Evolutionary conservation across 352 stramenopile species (phyloP).

Genomic region (Phytophthora macrochlamydospora): DNA sequence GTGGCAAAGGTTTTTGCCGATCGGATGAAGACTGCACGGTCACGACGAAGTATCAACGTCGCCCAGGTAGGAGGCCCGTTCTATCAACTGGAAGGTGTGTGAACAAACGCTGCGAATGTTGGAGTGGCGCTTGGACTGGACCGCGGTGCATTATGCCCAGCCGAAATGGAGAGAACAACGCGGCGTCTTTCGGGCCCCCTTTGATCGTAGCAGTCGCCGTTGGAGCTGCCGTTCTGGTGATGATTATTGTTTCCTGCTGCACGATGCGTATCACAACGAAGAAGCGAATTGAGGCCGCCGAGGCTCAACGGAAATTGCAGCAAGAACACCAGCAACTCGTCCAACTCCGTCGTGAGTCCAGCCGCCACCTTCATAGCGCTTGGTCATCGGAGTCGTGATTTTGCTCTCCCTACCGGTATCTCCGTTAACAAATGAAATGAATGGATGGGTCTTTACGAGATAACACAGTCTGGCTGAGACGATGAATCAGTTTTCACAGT

Average conservation of each 20-base stretch:
- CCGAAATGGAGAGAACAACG: conserved; percentile 5
- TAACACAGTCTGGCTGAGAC: conserved; percentile 7
- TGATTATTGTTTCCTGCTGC: conserved; percentile 23
- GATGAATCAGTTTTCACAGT: conserved; percentile 1
- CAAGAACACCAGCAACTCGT: conserved; percentile 35
- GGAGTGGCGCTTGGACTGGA: conserved; percentile 41
- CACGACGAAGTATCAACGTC: conserved; percentile 12
- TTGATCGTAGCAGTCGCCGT: conserved; percentile 22
- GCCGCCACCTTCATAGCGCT: conserved; percentile 25
- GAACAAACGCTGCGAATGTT: conserved; percentile 49
- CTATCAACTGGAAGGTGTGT: conserved; percentile 43
- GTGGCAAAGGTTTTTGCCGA: conserved; percentile 63
- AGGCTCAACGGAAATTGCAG: conserved; percentile 25
- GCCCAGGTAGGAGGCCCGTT: conserved; percentile 1
- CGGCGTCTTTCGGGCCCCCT: conserved; percentile 30
- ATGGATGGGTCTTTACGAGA: conserved; percentile 5
- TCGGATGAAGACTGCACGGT: conserved; percentile 67
- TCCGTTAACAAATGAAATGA: too few species aligned
- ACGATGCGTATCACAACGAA: conserved; percentile 19
- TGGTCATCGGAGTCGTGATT: conserved; percentile 19
- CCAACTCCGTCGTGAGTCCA: conserved; percentile 23
- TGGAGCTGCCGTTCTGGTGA: conserved; percentile 15
- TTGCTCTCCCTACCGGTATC: background rate
- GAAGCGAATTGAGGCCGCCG: conserved; percentile 18
- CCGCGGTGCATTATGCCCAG: conserved; percentile 51